Evolutionary conservation across 371 early-diverging fungal species (phyloP).

Genomic region (Zychaea mexicana): DNA sequence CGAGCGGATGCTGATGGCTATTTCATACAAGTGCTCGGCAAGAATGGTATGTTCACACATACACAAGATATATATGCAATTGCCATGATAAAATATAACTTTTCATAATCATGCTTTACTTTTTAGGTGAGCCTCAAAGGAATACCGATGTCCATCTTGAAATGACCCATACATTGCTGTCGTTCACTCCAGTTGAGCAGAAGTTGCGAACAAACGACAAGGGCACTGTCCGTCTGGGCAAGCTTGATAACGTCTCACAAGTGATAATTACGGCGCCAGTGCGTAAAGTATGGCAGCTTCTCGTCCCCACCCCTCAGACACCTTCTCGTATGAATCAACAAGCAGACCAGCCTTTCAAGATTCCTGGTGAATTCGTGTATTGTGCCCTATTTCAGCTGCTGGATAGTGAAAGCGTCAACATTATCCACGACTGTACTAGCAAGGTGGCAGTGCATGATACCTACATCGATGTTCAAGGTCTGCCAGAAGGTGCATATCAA

Average conservation of each 20-base stretch:
- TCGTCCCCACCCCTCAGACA: background rate
- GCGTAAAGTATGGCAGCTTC: conserved; percentile 1
- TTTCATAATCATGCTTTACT: background rate
- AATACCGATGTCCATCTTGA: conserved; percentile 27
- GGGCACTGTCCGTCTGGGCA: conserved; percentile 48
- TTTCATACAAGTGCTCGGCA: conserved; percentile 45
- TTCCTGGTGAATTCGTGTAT: conserved; percentile 18
- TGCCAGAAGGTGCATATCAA: conserved; percentile 34
- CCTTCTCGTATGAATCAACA: conserved; percentile 27
- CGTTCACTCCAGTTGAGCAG: conserved; percentile 2
- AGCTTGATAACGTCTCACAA: conserved; percentile 23
- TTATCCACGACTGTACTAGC: conserved; percentile 15
- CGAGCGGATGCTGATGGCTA: conserved; percentile 17
- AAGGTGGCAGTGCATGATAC: conserved; percentile 3
- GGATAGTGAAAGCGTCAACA: background rate
- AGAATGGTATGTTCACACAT: conserved; percentile 44
- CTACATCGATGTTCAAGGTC: conserved; percentile 20
- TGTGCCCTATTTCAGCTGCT: conserved; percentile 24
- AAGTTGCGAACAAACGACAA: conserved; percentile 41
- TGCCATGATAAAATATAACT: background rate
- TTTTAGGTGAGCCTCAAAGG: conserved; percentile 38
- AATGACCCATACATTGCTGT: conserved; percentile 33
- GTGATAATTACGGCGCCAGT: conserved; percentile 4
- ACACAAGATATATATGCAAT: too few relatives aligned
- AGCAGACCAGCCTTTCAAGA: conserved; percentile 27